phyloP scores from a whole-genome alignment of 768 basidiomycete genomes.

The Lyophyllum shimeji region DNA sequence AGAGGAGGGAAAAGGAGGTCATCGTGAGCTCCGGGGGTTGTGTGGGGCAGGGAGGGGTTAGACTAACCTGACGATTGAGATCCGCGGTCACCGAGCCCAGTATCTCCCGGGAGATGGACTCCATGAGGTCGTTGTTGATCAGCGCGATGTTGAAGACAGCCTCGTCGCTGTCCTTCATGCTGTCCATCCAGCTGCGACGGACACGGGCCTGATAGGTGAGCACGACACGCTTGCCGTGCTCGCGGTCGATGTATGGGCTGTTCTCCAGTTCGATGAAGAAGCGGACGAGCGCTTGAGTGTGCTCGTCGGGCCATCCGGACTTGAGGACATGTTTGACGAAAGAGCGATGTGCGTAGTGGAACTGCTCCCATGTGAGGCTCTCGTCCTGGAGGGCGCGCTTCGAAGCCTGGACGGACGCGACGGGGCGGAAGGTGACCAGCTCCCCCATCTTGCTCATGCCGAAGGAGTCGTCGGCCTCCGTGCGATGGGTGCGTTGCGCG shows the following conservation, averaged over 20 bases:
- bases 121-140: not conserved
- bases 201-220: conserved; percentile 5
- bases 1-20: not conserved
- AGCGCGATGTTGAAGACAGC: not conserved
- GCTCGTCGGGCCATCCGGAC: not conserved
- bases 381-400: not conserved
- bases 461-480: not conserved
- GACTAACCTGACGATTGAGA: not conserved
- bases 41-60: not conserved
- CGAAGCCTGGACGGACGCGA: not conserved
- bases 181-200: conserved; percentile 4
- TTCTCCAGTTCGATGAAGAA: conserved; percentile 4
- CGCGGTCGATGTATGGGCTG: not conserved
- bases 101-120: not conserved
- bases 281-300: not conserved
- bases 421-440: not conserved
- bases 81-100: not conserved
- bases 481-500: not conserved
- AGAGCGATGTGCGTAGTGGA: not conserved
- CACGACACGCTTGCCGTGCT: conserved; percentile 5
- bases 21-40: not conserved
- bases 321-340: not conserved
- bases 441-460: not conserved
- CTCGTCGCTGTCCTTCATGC: not conserved
- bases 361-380: conserved; percentile 7